Percentiles rank a stretch among this genome's conserved stretches.
Conservation (phyloP, 2,329 filamentous ascomycete species). For the Nothopassalora personata region DNA sequence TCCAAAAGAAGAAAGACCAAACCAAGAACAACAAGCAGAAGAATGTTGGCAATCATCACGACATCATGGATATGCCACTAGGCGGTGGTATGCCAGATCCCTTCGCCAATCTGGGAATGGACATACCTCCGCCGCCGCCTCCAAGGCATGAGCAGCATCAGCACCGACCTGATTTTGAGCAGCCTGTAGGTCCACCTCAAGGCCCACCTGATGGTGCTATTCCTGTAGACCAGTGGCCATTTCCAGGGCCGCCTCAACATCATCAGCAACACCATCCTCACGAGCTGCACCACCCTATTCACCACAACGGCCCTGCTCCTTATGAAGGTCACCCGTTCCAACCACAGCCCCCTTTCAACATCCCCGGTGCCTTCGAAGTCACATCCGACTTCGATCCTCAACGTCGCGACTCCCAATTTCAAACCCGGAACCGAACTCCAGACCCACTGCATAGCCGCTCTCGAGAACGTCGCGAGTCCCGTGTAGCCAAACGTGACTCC, state of each 20-base stretch:
- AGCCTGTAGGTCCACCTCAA: not conserved
- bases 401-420: not conserved
- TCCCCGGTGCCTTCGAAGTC: constrained; percentile 2
- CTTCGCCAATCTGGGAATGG: not conserved
- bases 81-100: not conserved
- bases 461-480: not conserved
- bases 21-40: constrained; percentile 1
- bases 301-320: not conserved
- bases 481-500: not conserved
- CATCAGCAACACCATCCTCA: not conserved
- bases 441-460: not conserved
- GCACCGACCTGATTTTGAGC: not conserved
- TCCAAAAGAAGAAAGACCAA: not conserved
- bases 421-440: constrained; percentile 1
- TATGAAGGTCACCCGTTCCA: constrained; percentile 6
- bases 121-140: not conserved
- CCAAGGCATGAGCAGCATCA: not conserved
- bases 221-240: not conserved
- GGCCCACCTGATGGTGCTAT: not conserved
- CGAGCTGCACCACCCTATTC: not conserved
- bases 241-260: not conserved
- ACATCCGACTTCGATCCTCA: not conserved
- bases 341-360: constrained; percentile 1
- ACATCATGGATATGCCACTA: not conserved
- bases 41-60: not conserved